Conservation (phyloP, 306 rosid species). For the Cicer bijugum region DNA sequence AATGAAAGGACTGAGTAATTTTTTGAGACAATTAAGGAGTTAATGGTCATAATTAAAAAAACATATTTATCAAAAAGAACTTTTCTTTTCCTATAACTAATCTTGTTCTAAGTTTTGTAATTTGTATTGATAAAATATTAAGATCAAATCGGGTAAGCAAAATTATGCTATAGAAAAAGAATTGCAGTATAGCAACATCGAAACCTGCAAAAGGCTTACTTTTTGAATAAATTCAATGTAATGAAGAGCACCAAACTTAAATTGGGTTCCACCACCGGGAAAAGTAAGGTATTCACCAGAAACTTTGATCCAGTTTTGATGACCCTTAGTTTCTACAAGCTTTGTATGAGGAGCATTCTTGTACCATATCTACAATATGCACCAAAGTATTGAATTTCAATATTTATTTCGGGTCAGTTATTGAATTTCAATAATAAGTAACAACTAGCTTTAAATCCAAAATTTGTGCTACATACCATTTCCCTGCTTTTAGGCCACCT, state of each 20-base stretch:
- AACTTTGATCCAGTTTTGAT: slow-evolving; percentile 93
- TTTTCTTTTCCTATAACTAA: slow-evolving; percentile 24
- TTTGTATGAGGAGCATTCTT: slow-evolving; percentile 73
- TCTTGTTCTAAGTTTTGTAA: not conserved
- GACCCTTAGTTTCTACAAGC: slow-evolving; percentile 81
- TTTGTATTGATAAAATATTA: not conserved
- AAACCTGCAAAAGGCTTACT: slow-evolving; percentile 53
- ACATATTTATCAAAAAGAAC: slow-evolving; percentile 6
- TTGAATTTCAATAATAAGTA: slow-evolving; percentile 42
- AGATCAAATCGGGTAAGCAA: slow-evolving; percentile 24
- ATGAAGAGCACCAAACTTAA: slow-evolving; percentile 81
- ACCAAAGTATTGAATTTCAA: slow-evolving; percentile 44
- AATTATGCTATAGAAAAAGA: slow-evolving; percentile 22
- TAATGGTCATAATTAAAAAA: slow-evolving; percentile 5
- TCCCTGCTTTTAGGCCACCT: slow-evolving; percentile 89
- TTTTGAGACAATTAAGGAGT: slow-evolving; percentile 20
- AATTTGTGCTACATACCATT: slow-evolving; percentile 54
- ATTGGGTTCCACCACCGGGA: slow-evolving; percentile 97
- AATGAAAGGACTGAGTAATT: not conserved
- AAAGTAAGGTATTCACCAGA: slow-evolving; percentile 75
- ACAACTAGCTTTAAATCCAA: slow-evolving; percentile 4
- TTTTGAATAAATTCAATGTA: slow-evolving; percentile 83
- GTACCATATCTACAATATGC: slow-evolving; percentile 78
- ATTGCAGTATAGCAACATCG: slow-evolving; percentile 25
- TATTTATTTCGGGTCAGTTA: slow-evolving; percentile 4